These are phyloP conservation scores for Suhomyces panamericanus DNA, from an alignment of 1,139 yeast genomes.

Conservation along the genomic window DNA sequence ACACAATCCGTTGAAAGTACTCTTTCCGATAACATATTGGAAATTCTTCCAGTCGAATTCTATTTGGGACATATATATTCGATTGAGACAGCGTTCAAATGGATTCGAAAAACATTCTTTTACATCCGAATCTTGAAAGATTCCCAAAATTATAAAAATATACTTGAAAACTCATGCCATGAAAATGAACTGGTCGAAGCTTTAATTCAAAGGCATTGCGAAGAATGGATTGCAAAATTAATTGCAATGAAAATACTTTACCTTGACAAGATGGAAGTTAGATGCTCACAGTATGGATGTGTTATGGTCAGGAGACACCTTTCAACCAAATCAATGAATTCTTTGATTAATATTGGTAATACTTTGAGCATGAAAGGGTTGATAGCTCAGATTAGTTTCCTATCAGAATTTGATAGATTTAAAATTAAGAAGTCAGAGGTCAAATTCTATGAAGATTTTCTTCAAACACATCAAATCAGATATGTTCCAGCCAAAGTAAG, in stretches of 20 bases:
- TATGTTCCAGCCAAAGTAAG: neutral
- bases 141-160: neutral
- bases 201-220: neutral
- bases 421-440: neutral
- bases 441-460: neutral
- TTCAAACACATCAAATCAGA: neutral
- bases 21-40: slow-evolving; percentile 44
- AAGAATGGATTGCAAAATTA: neutral
- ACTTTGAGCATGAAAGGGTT: neutral
- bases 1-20: slow-evolving; percentile 51
- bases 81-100: neutral
- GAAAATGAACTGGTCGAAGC: neutral
- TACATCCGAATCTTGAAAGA: neutral
- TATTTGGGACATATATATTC: slow-evolving; percentile 23
- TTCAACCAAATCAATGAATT: neutral
- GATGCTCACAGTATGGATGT: neutral
- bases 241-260: neutral
- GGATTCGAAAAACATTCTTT: neutral
- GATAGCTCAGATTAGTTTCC: neutral
- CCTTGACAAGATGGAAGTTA: neutral
- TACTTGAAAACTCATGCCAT: neutral
- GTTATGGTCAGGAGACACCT: neutral
- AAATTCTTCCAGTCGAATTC: slow-evolving; percentile 52
- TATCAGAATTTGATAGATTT: neutral
- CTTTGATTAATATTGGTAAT: neutral